phyloP scores from a whole-genome alignment of 257 asterid species.

The Solanum corneliomulleri region DNA sequence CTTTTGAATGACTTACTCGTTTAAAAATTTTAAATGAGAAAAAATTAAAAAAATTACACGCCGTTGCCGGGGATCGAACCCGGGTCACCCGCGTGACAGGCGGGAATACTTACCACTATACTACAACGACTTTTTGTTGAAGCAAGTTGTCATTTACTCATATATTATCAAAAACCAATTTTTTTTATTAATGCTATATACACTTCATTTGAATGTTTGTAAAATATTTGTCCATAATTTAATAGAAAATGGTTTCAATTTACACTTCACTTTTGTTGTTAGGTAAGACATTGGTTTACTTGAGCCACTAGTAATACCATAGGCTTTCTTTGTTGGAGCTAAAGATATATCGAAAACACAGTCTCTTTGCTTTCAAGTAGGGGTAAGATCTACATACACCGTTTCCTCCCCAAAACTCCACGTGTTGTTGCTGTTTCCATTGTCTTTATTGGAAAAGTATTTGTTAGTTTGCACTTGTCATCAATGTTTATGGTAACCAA shows the following conservation, averaged over 20 bases:
- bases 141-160: fast-evolving
- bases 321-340: neutral
- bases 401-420: neutral
- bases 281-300: neutral
- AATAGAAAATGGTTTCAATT: neutral
- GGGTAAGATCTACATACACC: neutral
- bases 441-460: neutral
- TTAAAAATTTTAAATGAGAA: too few species aligned
- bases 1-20: too few species aligned
- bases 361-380: neutral
- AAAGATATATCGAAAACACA: neutral
- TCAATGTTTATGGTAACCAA: neutral
- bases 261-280: neutral
- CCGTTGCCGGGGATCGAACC: slow-evolving; percentile 99
- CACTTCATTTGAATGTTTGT: neutral
- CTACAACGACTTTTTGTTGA: slow-evolving; percentile 40
- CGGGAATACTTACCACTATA: slow-evolving; percentile 97
- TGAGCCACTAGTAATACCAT: neutral
- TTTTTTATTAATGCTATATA: neutral
- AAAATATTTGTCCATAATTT: neutral
- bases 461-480: neutral
- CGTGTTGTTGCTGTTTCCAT: neutral
- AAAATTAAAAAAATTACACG: neutral
- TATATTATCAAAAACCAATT: too few species aligned
- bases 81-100: slow-evolving; percentile 99